Conservation (phyloP, 306 rosid species). For the Lupinus albus region DNA sequence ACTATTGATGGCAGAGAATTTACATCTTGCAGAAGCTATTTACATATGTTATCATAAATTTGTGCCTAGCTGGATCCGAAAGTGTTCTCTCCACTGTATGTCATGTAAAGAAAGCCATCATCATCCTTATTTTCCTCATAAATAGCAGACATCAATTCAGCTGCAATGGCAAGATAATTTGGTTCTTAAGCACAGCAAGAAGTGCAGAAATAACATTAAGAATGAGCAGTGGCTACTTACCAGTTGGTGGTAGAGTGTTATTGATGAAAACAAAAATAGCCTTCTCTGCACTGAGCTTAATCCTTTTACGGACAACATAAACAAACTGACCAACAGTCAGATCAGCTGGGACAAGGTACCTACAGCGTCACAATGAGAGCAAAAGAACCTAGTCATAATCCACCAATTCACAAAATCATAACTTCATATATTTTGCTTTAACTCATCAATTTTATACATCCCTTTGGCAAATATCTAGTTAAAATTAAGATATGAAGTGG, state of each 20-base stretch:
- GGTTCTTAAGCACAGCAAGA: constrained; percentile 12
- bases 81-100: constrained; percentile 80
- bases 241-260: constrained; percentile 65
- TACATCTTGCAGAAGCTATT: constrained; percentile 42
- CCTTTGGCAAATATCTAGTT: not conserved
- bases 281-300: constrained; percentile 64
- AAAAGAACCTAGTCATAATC: constrained; percentile 2
- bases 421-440: constrained; percentile 21
- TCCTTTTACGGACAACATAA: constrained; percentile 67
- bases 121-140: constrained; percentile 77
- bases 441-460: not conserved
- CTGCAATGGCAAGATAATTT: constrained; percentile 43
- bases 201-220: constrained; percentile 4
- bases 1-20: constrained; percentile 29
- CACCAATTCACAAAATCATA: not conserved
- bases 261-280: constrained; percentile 74
- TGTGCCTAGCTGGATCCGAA: constrained; percentile 52
- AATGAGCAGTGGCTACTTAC: constrained; percentile 44
- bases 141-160: constrained; percentile 60
- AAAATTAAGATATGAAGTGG: not conserved
- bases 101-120: constrained; percentile 85
- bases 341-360: constrained; percentile 73
- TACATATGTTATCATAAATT: constrained; percentile 38
- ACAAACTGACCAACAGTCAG: constrained; percentile 44
- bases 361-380: constrained; percentile 35